A percentile compares a stretch with the other conserved stretches of the same genome.
Evolutionary conservation across 2,329 filamentous ascomycete genomes (phyloP).

Genomic region (Trichophyton benhamiae): DNA sequence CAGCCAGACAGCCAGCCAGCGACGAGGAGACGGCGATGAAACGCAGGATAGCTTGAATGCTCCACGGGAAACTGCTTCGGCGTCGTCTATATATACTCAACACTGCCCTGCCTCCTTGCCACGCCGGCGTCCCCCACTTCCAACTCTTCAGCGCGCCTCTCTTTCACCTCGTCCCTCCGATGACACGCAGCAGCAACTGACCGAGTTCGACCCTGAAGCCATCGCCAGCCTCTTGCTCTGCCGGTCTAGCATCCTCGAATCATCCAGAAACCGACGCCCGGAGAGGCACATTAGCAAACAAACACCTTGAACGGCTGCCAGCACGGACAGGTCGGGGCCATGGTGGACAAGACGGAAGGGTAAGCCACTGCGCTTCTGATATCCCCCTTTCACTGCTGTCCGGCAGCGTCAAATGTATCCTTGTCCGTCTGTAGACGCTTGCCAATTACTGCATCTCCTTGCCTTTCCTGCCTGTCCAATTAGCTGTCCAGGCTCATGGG

Average conservation of each 20-base stretch:
- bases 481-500: background rate
- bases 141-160: background rate
- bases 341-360: conserved; percentile 24
- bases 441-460: background rate
- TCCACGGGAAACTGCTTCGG: too few relatives aligned
- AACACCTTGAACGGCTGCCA: background rate
- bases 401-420: background rate
- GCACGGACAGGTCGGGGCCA: conserved; percentile 10
- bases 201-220: too few relatives aligned
- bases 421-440: background rate
- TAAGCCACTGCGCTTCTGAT: conserved; percentile 12
- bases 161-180: too few relatives aligned
- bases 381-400: background rate
- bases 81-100: too few relatives aligned
- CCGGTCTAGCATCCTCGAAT: too few relatives aligned
- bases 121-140: background rate
- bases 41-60: too few relatives aligned
- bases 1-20: too few relatives aligned
- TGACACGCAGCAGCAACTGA: too few relatives aligned
- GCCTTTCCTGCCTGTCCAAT: background rate
- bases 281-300: background rate
- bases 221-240: too few relatives aligned
- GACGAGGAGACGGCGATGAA: too few relatives aligned
- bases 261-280: too few relatives aligned
- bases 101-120: too few relatives aligned